Evolutionary conservation across 2,329 filamentous ascomycete genomes (phyloP), one percentile per base, ranked within the genome.

Genomic region (Colletotrichum sp.): DNA sequence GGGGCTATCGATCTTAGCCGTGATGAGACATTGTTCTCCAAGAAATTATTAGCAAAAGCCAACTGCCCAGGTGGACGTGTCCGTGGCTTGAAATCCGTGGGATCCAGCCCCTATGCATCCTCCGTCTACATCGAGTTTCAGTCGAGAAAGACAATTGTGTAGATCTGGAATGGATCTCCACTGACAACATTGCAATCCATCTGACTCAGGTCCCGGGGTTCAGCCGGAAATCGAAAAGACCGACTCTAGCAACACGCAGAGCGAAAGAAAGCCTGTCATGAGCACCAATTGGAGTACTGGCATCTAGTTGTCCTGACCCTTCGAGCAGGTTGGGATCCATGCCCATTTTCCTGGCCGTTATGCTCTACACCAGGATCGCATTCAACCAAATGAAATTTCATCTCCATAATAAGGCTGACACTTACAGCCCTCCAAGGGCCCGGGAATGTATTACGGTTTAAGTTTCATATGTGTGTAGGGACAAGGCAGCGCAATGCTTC

Each of bases 211-310:
- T 43, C 38, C 38, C 0, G 3, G 38, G 10, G 8, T 43, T 43
- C 0, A n/a, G 38, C 16, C 0, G 18, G 3, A n/a, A 1, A n/a
- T 43, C 16, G 9, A 43, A 43, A n/a, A 2, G 5, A n/a, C 18
- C 1, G 18, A 10, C 38, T 43, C 16, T 18, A 43, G 38, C 38
- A 43, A 43, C 12, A 43, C 18, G 38, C 9, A 43, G 18, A 18
- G 38, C 38, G 18, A 9, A 43, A 43, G 38, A 43, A 18, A 43
- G 38, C 2, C 38, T 43, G 18, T n/a, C 16, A n/a, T 43, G 38
- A 10, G 38, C 18, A 43, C 18, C 3, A 10, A 43, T 2, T 10
- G 16, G 38, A 43, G n/a, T 43, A 1, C 9, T 43, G 38, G n/a
- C 18, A n/a, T 10, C 18, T 18, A 43, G 38, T 10, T 43, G 18